Evolutionary conservation across 176 grass and related monocot species (phyloP), one percentile per base, ranked within the genome.

Genomic region (Melocanna baccifera): DNA sequence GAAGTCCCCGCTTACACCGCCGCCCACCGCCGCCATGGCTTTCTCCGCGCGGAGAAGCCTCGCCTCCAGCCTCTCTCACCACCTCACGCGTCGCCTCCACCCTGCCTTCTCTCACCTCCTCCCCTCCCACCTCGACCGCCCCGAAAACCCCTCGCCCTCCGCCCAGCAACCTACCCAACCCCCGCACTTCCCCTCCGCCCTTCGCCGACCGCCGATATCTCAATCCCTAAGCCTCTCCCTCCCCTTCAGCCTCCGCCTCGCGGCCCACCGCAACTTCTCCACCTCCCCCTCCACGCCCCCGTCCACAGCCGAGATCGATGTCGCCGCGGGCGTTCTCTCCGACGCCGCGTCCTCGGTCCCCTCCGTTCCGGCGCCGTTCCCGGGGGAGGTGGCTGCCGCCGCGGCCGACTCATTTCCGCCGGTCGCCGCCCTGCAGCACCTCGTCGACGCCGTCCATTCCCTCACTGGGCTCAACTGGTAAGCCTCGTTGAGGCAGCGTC

Each of bases 391-490:
- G 19, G 89, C 91, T 2, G 93, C 96, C 0, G 96, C 93, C 32
- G 96, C 96, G 8, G 89, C 77, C 1, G 89, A 94, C 41, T 94
- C 89, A 42, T 92, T 90, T 37, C 79, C 81, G 30, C 83, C 91
- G 0, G 89, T 94, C 19, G 93, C 91, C 0, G 93, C 89, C 0
- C 87, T 94, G 71, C 96, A 95, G 81, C 46, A 95, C 75, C 76
- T 95, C 71, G 81, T 98, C 16, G 89, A 95, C 56, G 71, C 68
- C 10, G 77, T 95, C 8, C 91, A 95, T 14, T 83, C 80, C 37
- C 73, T 95, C 84, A 91, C 89, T 18, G 93, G 89, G 20, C 80
- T 95, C 71, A 98, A 98, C 68, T 95, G 93, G 96, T 95, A 89
- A 65, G 3, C 6, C 26, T 55, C 29, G 16, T 32, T 20, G 12